Evolutionary conservation across 2,329 filamentous ascomycete genomes (phyloP), one percentile per base, ranked within the genome.

Genomic region (Trichoderma sp.): DNA sequence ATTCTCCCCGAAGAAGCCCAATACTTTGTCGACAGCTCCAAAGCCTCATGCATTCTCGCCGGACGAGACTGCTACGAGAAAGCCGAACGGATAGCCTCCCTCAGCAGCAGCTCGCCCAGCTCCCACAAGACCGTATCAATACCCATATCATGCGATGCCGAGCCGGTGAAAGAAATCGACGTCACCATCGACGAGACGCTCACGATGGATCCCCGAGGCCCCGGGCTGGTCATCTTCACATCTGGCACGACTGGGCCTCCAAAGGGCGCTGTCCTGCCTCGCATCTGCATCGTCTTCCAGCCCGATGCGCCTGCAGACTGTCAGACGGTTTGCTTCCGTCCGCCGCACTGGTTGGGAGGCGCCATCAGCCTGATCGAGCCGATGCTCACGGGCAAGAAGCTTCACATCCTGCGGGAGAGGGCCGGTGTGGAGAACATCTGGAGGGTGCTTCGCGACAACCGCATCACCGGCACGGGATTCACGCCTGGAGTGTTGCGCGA

Each of bases 261-360:
- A 4, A 83, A 83, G 68, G 80, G 76, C 66, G 90, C 92, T 1
- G 83, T 92, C 21, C 79, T 97, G 68, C 68, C 68, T 2, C 48
- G 66, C 17, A 45, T 45, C 15, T 68, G 57, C 51, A 54, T 66
- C 19, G 44, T 45, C 2, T 59, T 56, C 17, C 21, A 43, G 2
- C 54, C 52, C 0, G 45, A 64, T 7, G 65, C 58, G 2, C 30
- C 59, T 5, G 47, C 63, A 17, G 64, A 60, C 9, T 56, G 55
- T 44, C 62, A 63, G 12, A 57, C 64, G 7, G 21, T 71, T 44
- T 65, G 59, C 48, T 69, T 62, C 51, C 68, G 69, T 3, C 68
- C 70, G 3, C 57, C 65, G 3, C 66, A 71, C 44, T 71, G 70
- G 70, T 52, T 69, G 3, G 69, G 70, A 1, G 69, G 70, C 14